Base-by-base conservation (phyloP, 225 moss, liverwort and hornwort species). In the Antitrichia curtipendula region DNA sequence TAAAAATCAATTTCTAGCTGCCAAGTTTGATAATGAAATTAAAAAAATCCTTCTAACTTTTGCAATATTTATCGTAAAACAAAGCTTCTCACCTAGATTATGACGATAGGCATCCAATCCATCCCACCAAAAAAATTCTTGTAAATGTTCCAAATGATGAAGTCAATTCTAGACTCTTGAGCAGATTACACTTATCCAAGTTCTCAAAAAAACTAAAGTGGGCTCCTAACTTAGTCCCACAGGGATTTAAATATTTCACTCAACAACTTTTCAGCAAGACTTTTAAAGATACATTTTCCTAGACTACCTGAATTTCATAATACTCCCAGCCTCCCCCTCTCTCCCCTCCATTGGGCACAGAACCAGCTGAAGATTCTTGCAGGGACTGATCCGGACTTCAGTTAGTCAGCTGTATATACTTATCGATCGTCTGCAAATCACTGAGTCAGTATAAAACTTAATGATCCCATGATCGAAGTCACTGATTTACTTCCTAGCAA, bases 141-240 rank as follows among this genome's bases (percentile, higher is more conserved):
- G 1, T 23, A 40, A 24, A 69, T 4, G 2, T 69, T 69, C 13
- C 13, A 8, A 69, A 40, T 24, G 13, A 40, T 69, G 4, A 24
- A 40, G 24, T 24, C 24, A 24, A 38, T 2, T 45, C 45, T 6
- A 34, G 19, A n/a, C n/a, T n/a, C n/a, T n/a, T n/a, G n/a, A 59
- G 59, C 1, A 0, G 1, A 60, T 60, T 27, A 32, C 0, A 11
- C 69, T 0, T 40, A 4, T 2, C 8, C 2, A 0, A 69, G 25
- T 40, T 41, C 14, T 23, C 3, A 12, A 70, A 70, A 41, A 27
- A 3, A 2, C 7, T 14, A 25, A 41, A 70, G 8, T 41, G 0
- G 9, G 3, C 5, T 70, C 41, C 1, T 8, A 45, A 49, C 50
- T 50, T 6, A 9, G 8, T 24, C 5, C 14, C 1, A 4, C 3